Evolutionary conservation across 306 rosid genomes (phyloP).

Genomic region (Leucaena leucocephala): DNA sequence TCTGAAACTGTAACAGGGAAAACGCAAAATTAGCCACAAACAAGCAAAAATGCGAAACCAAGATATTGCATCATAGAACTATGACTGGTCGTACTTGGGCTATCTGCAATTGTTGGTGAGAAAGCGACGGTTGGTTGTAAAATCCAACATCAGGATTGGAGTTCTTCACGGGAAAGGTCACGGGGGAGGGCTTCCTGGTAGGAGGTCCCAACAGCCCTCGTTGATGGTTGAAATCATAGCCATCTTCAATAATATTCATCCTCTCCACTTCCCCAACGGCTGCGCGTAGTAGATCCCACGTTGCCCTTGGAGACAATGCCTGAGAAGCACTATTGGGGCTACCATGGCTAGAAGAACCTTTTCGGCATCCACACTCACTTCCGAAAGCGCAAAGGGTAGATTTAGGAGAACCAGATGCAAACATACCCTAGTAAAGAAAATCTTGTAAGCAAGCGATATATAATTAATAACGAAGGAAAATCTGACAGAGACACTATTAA

Average conservation of each 20-base stretch:
- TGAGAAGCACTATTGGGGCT: slow-evolving; percentile 54
- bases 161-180: slow-evolving; percentile 30
- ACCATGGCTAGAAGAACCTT: slow-evolving; percentile 55
- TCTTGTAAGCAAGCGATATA: not conserved
- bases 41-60: not conserved
- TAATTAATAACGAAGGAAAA: not conserved
- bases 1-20: slow-evolving; percentile 44
- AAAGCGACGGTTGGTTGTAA: slow-evolving; percentile 40
- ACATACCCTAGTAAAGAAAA: slow-evolving; percentile 32
- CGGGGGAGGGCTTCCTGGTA: slow-evolving; percentile 42
- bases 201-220: slow-evolving; percentile 37
- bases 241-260: slow-evolving; percentile 53
- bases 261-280: slow-evolving; percentile 71
- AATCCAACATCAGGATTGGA: slow-evolving; percentile 36
- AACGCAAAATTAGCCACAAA: not conserved
- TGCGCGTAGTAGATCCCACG: slow-evolving; percentile 72
- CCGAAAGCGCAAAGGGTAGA: slow-evolving; percentile 63
- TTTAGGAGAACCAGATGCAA: slow-evolving; percentile 58
- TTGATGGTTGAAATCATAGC: slow-evolving; percentile 21
- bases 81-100: slow-evolving; percentile 45
- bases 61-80: not conserved
- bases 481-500: not conserved
- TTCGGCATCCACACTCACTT: slow-evolving; percentile 51
- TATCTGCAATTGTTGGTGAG: slow-evolving; percentile 57
- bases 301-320: slow-evolving; percentile 40